A percentile compares a stretch with the other conserved stretches of the same genome.
These are phyloP conservation scores for Chrysoporthe puriensis DNA, from an alignment of 2,329 filamentous ascomycete genomes.

Conservation along the genomic window DNA sequence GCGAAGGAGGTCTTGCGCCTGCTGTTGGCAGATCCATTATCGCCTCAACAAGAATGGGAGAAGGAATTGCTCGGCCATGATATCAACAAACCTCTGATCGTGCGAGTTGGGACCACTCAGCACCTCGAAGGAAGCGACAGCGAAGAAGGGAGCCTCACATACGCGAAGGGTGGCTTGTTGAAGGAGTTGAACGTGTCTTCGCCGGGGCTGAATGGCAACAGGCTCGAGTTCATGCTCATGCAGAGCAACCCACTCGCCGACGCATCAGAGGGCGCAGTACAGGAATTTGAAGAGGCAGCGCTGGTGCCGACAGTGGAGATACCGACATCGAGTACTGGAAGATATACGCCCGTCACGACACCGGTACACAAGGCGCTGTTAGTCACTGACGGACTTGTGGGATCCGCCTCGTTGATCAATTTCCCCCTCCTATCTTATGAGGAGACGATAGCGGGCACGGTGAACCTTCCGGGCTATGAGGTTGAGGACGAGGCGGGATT, in stretches of 20 bases:
- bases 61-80: conserved; percentile 58
- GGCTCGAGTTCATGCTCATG: conserved; percentile 66
- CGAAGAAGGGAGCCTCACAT: conserved; percentile 45
- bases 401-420: conserved; percentile 59
- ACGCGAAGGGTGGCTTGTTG: conserved; percentile 50
- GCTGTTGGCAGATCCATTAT: conserved; percentile 71
- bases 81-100: conserved; percentile 60
- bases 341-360: conserved; percentile 70
- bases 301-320: conserved; percentile 79
- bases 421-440: conserved; percentile 44
- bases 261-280: conserved; percentile 43
- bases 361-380: conserved; percentile 84
- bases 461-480: conserved; percentile 58
- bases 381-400: conserved; percentile 72
- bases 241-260: conserved; percentile 53
- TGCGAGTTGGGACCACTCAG: conserved; percentile 55
- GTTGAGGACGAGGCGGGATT: conserved; percentile 40
- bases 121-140: conserved; percentile 33
- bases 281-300: conserved; percentile 63
- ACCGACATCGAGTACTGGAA: conserved; percentile 64
- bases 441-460: conserved; percentile 55
- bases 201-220: conserved; percentile 61
- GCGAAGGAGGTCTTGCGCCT: conserved; percentile 70
- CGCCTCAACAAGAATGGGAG: conserved; percentile 68
- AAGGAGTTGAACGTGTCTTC: conserved; percentile 66